Percentiles rank a stretch among this genome's conserved stretches.
These are phyloP conservation scores for Stachybotrys chlorohalonatus DNA, from an alignment of 2,329 filamentous ascomycete species.

Conservation along the genomic window DNA sequence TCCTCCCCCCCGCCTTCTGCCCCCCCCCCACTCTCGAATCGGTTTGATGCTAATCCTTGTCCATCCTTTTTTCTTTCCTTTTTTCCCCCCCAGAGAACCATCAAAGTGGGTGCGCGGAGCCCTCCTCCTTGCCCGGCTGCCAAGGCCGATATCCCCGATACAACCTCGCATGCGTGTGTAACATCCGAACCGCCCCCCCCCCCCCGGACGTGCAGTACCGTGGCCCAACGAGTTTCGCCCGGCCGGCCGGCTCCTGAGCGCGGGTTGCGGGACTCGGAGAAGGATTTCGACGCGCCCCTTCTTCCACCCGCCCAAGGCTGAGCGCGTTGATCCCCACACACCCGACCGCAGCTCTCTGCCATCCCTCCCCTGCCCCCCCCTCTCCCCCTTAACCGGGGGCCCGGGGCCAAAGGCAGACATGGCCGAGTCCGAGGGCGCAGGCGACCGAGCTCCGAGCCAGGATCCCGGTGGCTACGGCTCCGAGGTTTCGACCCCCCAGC, in stretches of 20 bases:
- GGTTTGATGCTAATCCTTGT: not conserved
- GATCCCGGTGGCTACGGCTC: not conserved
- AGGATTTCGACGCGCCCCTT: too few relatives aligned
- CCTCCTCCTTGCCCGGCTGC: not conserved
- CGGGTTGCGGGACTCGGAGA: too few relatives aligned
- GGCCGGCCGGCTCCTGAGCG: too few relatives aligned
- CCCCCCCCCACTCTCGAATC: too few relatives aligned
- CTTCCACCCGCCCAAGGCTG: too few relatives aligned
- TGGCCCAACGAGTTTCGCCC: too few relatives aligned
- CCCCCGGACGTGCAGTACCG: too few relatives aligned
- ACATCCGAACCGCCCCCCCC: too few relatives aligned
- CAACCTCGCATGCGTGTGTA: too few relatives aligned
- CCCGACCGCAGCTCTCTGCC: too few relatives aligned
- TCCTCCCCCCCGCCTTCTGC: not conserved
- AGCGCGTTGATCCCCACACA: not conserved
- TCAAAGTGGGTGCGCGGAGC: not conserved
- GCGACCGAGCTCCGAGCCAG: not conserved
- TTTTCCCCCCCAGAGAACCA: not conserved
- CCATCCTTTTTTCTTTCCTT: not conserved
- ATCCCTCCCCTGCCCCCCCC: not conserved
- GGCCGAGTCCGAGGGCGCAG: not conserved
- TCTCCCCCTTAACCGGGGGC: not conserved
- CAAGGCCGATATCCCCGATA: not conserved
- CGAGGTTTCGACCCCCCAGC: constrained; percentile 5
- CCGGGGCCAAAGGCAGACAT: not conserved